phyloP scores from a whole-genome alignment of 176 grass and related monocot species.

The Chloris gayana region DNA sequence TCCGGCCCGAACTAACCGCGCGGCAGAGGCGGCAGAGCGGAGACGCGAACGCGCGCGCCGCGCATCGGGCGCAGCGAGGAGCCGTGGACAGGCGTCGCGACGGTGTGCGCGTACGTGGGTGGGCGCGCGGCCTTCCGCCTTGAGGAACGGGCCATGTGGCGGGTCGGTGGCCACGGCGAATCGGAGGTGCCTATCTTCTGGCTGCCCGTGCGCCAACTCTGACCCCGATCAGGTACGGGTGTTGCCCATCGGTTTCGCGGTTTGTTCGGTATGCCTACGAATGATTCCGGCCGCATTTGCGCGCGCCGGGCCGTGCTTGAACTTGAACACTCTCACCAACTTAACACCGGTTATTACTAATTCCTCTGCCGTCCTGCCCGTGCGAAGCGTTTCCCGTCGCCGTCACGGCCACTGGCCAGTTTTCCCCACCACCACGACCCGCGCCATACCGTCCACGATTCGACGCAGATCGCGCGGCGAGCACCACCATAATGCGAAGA shows the following conservation, averaged over 20 bases:
- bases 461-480: not conserved
- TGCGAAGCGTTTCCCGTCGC: too few species aligned
- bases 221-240: not conserved
- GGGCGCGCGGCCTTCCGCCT: not conserved
- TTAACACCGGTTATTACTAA: too few species aligned
- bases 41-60: too few species aligned
- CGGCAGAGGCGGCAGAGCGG: not conserved
- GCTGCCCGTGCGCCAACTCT: not conserved
- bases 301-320: too few species aligned
- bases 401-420: too few species aligned
- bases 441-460: too few species aligned
- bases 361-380: too few species aligned
- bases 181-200: not conserved
- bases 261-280: too few species aligned
- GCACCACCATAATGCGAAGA: not conserved
- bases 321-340: too few species aligned
- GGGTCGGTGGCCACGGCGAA: constrained; percentile 1
- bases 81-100: not conserved
- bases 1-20: constrained; percentile 6
- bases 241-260: not conserved
- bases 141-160: constrained; percentile 30
- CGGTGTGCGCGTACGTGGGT: not conserved
- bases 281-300: too few species aligned
- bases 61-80: not conserved
- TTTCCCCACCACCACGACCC: too few species aligned